Evolutionary conservation across 352 stramenopile genomes (phyloP), one percentile per base, ranked within the genome.

Genomic region (Globisporangium nagaii): DNA sequence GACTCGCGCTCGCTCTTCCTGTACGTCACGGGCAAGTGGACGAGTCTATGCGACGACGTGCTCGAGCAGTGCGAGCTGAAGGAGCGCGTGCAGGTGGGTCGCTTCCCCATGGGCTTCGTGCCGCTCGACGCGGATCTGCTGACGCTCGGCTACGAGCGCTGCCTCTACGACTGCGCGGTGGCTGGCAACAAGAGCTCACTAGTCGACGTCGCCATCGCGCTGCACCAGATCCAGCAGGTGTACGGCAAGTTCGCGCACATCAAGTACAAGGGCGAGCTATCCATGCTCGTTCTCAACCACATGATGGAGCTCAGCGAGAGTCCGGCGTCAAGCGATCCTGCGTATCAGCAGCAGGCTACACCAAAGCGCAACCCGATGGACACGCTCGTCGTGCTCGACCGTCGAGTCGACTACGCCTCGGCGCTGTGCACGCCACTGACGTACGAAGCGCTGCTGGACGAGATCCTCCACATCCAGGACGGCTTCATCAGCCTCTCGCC

Each of bases 231-330:
- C 12, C 79, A 92, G 47, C 58, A 75, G 13, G 27, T 78, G 6
- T 88, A 85, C 28, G 82, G 77, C 0, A 59, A 58, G 15, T 88
- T 90, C 36, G 46, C 63, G 17, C 61, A 73, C n/a, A 86, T 92
- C 56, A 88, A 92, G 53, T 87, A 86, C 67, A 92, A 92, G 50
- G 82, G 82, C 10, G 75, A 90, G 35, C 50, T 90, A 32, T 69
- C 78, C 10, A 87, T 83, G 65, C 65, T 83, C 8, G 75, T 90
- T 22, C 57, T 86, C 19, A 76, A 87, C 20, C 71, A 82, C 35
- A 58, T 92, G 36, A 71, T 90, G 65, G 71, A 86, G 52, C 58
- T 76, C 42, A 66, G 70, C 52, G 69, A 56, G 20, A 65, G 58
- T 31, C 61, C 43, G 35, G 43, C 20, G 12, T 28, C 44, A 4